Conservation (phyloP, 2,329 filamentous ascomycete species). For the Colletotrichum sp. region DNA sequence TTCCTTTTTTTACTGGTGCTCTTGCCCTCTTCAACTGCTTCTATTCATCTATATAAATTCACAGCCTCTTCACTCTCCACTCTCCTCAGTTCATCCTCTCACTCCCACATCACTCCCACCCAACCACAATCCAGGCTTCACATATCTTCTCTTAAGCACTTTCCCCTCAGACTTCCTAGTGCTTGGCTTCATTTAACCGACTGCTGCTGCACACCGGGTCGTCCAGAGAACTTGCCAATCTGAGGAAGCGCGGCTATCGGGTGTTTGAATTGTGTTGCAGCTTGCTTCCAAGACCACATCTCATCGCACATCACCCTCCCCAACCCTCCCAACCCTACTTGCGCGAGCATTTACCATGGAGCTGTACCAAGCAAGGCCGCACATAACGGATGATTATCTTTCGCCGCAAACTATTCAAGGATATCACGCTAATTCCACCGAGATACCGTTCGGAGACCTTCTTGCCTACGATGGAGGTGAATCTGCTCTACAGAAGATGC, state of each 20-base stretch:
- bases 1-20: background rate
- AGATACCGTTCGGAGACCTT: slow-evolving; percentile 13
- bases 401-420: background rate
- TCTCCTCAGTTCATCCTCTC: background rate
- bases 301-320: background rate
- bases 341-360: background rate
- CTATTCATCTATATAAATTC: background rate
- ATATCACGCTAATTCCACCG: background rate
- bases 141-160: background rate
- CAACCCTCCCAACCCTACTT: background rate
- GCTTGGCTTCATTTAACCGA: background rate
- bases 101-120: background rate
- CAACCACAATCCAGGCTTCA: background rate
- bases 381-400: background rate
- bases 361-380: background rate
- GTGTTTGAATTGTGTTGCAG: background rate
- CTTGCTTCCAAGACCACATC: background rate
- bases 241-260: background rate
- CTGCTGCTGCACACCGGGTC: background rate
- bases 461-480: background rate
- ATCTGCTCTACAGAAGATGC: background rate
- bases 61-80: background rate
- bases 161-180: background rate
- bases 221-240: background rate
- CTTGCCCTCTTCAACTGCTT: background rate